A percentile compares a stretch with the other conserved stretches of the same genome.
Evolutionary conservation across 305 asterid species (phyloP).

Genomic region (Fraxinus angustifolia): DNA sequence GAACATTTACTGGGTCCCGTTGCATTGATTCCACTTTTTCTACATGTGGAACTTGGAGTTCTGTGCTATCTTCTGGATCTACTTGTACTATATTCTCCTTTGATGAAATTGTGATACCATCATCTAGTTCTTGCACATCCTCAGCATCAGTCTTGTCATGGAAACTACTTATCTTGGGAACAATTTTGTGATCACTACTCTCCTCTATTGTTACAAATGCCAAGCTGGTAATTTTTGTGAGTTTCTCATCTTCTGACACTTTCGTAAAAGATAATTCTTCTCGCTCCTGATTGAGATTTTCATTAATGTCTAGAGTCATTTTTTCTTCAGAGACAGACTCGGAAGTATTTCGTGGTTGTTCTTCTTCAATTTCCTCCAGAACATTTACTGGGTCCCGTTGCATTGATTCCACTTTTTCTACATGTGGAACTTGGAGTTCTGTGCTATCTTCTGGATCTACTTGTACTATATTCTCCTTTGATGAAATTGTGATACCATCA

Average conservation of each 20-base stretch:
- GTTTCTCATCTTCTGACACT: constrained; percentile 31
- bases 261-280: constrained; percentile 22
- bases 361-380: constrained; percentile 15
- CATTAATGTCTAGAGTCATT: constrained; percentile 10
- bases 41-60: constrained; percentile 21
- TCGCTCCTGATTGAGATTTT: constrained; percentile 24
- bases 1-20: constrained; percentile 11
- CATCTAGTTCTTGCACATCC: constrained; percentile 21
- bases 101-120: constrained; percentile 16
- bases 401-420: constrained; percentile 20
- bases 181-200: constrained; percentile 16
- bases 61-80: constrained; percentile 21
- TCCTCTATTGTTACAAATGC: constrained; percentile 28
- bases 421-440: constrained; percentile 21
- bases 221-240: constrained; percentile 24
- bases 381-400: constrained; percentile 15
- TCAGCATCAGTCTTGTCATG: constrained; percentile 23
- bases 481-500: constrained; percentile 18
- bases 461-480: constrained; percentile 20
- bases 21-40: constrained; percentile 22
- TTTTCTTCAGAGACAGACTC: constrained; percentile 23
- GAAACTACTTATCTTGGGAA: constrained; percentile 14
- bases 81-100: constrained; percentile 21
- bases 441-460: constrained; percentile 22
- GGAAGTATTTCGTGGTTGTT: constrained; percentile 18